Evolutionary conservation across 495 filamentous ascomycete genomes (phyloP).

Genomic region (Trichoderma erinaceum): DNA sequence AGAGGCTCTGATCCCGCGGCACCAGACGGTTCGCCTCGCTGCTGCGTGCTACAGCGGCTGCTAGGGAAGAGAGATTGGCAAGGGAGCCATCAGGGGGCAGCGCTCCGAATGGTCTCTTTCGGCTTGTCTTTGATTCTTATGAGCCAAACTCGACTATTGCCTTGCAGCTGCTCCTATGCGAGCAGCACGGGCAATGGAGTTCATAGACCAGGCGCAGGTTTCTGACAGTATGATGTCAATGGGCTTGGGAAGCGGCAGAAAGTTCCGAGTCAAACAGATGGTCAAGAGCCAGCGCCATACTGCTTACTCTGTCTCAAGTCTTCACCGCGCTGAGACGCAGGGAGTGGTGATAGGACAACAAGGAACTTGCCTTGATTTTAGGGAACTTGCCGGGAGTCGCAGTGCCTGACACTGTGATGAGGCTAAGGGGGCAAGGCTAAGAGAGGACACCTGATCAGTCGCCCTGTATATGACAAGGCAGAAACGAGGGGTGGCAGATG

Average conservation of each 20-base stretch:
- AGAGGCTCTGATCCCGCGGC: conserved; percentile 8
- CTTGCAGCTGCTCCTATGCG: background rate
- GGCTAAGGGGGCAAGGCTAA: background rate
- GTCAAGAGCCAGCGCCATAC: background rate
- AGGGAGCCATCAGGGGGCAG: background rate
- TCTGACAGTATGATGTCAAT: background rate
- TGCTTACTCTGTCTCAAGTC: background rate
- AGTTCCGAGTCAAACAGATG: background rate
- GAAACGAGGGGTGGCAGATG: background rate
- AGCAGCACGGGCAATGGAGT: background rate
- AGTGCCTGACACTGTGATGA: background rate
- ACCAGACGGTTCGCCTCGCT: conserved; percentile 5
- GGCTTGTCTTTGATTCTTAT: background rate
- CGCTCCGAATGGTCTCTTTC: background rate
- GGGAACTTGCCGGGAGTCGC: background rate
- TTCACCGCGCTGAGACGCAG: background rate
- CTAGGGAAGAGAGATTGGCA: background rate
- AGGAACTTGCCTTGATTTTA: background rate
- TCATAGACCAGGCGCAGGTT: background rate
- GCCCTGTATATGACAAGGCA: background rate
- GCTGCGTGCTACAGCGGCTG: background rate
- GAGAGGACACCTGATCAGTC: background rate
- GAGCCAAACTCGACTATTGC: background rate
- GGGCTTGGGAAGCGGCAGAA: background rate
- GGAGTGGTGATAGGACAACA: background rate